Evolutionary conservation across 768 basidiomycete genomes (phyloP), one percentile per base, ranked within the genome.

Genomic region (Sarcomyxa edulis): DNA sequence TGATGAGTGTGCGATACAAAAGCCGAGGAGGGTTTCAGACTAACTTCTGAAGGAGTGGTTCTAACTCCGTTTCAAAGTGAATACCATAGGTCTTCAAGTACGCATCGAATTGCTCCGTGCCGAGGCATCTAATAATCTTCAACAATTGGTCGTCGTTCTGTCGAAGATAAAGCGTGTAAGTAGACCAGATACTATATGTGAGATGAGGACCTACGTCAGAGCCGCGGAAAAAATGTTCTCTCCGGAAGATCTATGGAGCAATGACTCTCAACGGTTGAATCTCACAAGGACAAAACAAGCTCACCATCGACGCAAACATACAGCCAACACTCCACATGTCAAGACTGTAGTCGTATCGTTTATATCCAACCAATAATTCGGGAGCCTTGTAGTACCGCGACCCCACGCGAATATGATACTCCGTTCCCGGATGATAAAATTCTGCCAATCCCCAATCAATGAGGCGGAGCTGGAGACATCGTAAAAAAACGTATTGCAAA

Each of bases 391-490:
- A 85, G 56, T 83, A 83, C 48, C 81, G 67, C 37, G 72, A 76
- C 14, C 81, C 81, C 15, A 84, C 83, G 21, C 83, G 72, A 42
- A 84, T 79, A 51, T 84, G 82, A 59, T 83, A 83, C 24, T 81
- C 72, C 32, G 74, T 78, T 32, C 71, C 70, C 2, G 81, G 75
- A 48, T 83, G 80, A 54, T 84, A 85, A 56, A 85, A 85, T 53
- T 85, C 83, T 24, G 81, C 83, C 39, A 85, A 57, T 23, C 83
- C 83, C 83, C 83, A 85, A 59, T 85, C 83, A 45, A 84, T 85
- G 42, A 85, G 55, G 18, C 71, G 62, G 33, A 76, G 52, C 74
- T 75, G 45, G 20, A 44, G 35, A 12, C 31, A 35, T n/a, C 27
- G 42, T n/a, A n/a, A n/a, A n/a, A n/a, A n/a, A n/a, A n/a, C n/a